Base-by-base conservation (phyloP, 352 stramenopile species). In the Phytophthora aleatoria region DNA sequence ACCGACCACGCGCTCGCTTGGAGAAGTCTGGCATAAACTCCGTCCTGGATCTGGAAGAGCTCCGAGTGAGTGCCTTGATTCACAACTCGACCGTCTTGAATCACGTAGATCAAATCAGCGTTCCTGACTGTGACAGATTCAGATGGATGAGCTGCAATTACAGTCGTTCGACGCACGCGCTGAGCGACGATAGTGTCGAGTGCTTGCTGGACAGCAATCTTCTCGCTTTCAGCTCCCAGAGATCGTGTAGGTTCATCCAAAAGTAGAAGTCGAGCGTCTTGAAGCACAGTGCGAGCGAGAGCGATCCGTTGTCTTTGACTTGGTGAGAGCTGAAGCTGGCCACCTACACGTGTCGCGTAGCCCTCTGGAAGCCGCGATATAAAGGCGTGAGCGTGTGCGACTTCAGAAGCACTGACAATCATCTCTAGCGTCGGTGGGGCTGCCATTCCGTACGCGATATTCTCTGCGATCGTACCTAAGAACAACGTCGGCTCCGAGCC, bases 321-420 rank as follows among this genome's bases (percentile, higher is more conserved):
- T 6, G 80, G 74, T 13, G 73, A 77, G 2, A 91, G 54, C 54
- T 87, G 97, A 33, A 49, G 74, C 89, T 35, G 95, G 61, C 73
- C 98, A 86, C 96, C 94, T 13, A 99, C 94, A 39, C 93, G 75
- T 5, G 95, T 98, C 26, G 97, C 80, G 70, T 95, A 98, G 5
- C 90, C 83, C 15, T 98, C 89, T 5, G 94, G 84, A 48, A 99
- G 92, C 2, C 69, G 55, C 0, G 71, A 76, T 73, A 99, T 98
- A 61, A 99, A 99, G 27, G 86, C 71, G 69, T 98, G 81, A 1
- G 94, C 94, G 67, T 98, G 98, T n/a, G 96, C 95, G 33, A 97
- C 75, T 57, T 90, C 81, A 4, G 94, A 92, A n/a, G 95, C 95
- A 30, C 85, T 58, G 15, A 92, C 74, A 57, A 98, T 80, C 63